Conservation (phyloP, 2,329 filamentous ascomycete genomes). For the Arthroderma sp. region DNA sequence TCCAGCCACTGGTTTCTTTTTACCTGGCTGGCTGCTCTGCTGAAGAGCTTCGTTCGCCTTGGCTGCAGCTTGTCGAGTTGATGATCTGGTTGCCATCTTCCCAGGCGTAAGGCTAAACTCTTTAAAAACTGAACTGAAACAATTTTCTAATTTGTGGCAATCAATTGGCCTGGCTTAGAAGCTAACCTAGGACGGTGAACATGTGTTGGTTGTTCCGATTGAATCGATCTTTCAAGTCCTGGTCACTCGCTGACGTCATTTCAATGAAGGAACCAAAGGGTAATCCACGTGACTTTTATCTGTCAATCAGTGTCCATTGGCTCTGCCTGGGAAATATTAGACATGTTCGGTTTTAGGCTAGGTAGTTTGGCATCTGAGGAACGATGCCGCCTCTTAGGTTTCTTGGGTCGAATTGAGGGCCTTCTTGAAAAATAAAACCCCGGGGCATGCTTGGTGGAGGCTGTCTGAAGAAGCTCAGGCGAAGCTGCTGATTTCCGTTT, state of each 20-base stretch:
- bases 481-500: conserved; percentile 22
- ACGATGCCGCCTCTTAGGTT: neutral
- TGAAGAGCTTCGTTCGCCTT: conserved; percentile 31
- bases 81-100: conserved; percentile 24
- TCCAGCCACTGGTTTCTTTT: conserved; percentile 15
- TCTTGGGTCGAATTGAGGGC: neutral
- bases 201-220: no score
- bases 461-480: neutral
- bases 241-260: no score
- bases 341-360: neutral
- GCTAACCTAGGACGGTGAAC: no score
- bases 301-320: conserved; percentile 6
- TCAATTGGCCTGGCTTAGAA: no score
- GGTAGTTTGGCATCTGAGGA: neutral
- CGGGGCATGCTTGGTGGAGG: neutral
- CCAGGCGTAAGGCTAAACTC: neutral
- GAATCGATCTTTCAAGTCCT: no score
- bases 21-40: conserved; percentile 18
- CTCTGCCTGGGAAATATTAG: neutral
- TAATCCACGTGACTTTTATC: no score
- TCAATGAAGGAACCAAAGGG: no score
- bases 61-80: conserved; percentile 29
- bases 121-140: no score
- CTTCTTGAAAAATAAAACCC: neutral
- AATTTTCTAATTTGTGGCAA: no score